A percentile compares a stretch with the other conserved stretches of the same genome.
Conservation (phyloP, 352 stramenopile genomes). For the Stephanocyclus meneghinianus region DNA sequence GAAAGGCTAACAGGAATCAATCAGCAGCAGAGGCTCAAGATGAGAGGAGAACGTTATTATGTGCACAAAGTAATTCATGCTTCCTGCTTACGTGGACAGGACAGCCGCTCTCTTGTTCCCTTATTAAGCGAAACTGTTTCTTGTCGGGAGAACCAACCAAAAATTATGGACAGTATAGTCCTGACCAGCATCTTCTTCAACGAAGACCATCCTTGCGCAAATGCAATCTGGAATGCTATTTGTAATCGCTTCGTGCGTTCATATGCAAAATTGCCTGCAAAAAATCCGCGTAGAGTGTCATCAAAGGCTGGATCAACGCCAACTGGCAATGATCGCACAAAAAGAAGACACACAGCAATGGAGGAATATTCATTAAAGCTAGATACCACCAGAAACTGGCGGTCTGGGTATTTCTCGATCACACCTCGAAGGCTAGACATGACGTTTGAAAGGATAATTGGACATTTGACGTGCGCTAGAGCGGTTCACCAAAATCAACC, state of each 20-base stretch:
- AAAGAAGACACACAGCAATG: slow-evolving; percentile 49
- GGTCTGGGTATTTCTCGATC: slow-evolving; percentile 52
- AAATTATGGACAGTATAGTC: slow-evolving; percentile 1
- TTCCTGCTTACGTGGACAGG: slow-evolving; percentile 27
- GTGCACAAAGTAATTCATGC: neutral
- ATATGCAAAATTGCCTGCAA: slow-evolving; percentile 5
- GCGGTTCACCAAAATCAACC: neutral
- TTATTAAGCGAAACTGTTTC: slow-evolving; percentile 6
- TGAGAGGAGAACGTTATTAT: neutral
- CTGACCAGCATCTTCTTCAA: slow-evolving; percentile 23
- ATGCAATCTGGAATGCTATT: slow-evolving; percentile 36
- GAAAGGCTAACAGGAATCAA: neutral
- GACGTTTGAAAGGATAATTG: neutral
- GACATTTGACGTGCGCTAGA: neutral
- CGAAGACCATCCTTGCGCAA: slow-evolving; percentile 17
- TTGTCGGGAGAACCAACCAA: slow-evolving; percentile 11
- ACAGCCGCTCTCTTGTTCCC: slow-evolving; percentile 19
- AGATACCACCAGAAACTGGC: slow-evolving; percentile 61
- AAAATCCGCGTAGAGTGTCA: slow-evolving; percentile 44
- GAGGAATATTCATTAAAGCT: slow-evolving; percentile 33
- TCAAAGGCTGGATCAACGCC: slow-evolving; percentile 67
- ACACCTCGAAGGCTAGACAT: slow-evolving; percentile 55
- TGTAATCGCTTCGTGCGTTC: slow-evolving; percentile 33
- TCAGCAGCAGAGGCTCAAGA: neutral
- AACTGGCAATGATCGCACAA: slow-evolving; percentile 60